Conservation (phyloP, 768 basidiomycete genomes). For the Tylopilus balloui region DNA sequence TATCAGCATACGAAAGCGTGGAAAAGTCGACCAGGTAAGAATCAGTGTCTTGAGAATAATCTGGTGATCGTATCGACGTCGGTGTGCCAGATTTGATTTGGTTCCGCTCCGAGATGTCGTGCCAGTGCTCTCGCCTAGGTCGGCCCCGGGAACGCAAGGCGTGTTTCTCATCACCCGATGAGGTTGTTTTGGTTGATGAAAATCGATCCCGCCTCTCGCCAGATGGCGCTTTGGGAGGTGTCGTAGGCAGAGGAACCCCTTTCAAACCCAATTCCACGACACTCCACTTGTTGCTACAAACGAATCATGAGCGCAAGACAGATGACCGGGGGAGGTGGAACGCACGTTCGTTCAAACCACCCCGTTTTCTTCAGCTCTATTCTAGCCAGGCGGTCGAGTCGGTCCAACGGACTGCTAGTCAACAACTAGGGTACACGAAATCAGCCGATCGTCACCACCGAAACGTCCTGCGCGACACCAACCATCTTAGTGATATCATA, state of each 20-base stretch:
- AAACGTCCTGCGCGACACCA: neutral
- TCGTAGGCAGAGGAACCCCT: neutral
- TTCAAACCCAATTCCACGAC: slow-evolving; percentile 25
- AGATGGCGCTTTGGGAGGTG: slow-evolving; percentile 10
- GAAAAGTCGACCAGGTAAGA: slow-evolving; percentile 17
- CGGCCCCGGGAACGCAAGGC: neutral
- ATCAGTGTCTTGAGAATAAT: slow-evolving; percentile 3
- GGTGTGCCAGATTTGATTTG: neutral
- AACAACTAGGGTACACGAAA: slow-evolving; percentile 11
- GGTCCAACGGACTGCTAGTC: slow-evolving; percentile 26
- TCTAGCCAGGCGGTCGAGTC: slow-evolving; percentile 27
- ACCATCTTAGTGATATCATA: slow-evolving; percentile 28
- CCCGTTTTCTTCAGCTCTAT: slow-evolving; percentile 29
- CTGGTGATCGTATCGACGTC: neutral
- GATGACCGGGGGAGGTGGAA: accelerated
- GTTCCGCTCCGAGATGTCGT: neutral
- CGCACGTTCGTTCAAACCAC: slow-evolving; percentile 29
- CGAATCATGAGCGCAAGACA: neutral
- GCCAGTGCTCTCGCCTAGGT: neutral
- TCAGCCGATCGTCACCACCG: slow-evolving; percentile 6
- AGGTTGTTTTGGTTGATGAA: neutral
- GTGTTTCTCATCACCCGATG: neutral
- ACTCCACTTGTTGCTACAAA: slow-evolving; percentile 26
- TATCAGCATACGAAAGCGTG: slow-evolving; percentile 5
- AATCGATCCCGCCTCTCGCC: neutral